Evolutionary conservation across 768 basidiomycete genomes (phyloP).

Genomic region (Collybiopsis confluens): DNA sequence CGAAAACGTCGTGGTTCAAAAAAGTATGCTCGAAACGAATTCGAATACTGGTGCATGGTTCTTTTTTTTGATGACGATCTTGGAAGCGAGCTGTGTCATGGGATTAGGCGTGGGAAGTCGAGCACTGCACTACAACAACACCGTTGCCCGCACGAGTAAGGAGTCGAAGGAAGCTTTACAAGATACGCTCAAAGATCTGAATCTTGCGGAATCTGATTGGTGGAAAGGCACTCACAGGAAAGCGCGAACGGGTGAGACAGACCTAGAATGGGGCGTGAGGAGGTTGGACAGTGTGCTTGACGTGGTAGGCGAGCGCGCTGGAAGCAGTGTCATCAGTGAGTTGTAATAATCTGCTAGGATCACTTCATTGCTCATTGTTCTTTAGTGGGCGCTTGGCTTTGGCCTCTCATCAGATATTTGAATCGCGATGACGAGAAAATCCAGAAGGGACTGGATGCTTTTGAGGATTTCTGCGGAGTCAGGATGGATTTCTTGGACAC

Average conservation of each 20-base stretch:
- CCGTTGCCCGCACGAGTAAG: not conserved
- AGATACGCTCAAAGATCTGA: not conserved
- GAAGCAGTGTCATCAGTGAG: slow-evolving; percentile 43
- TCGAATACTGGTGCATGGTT: slow-evolving; percentile 81
- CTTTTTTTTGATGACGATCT: slow-evolving; percentile 69
- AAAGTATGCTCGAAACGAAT: slow-evolving; percentile 75
- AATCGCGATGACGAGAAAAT: slow-evolving; percentile 4
- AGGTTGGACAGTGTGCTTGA: slow-evolving; percentile 40
- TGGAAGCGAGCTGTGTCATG: slow-evolving; percentile 65
- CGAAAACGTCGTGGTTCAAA: slow-evolving; percentile 62
- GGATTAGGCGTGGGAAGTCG: slow-evolving; percentile 58
- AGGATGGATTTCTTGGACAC: slow-evolving; percentile 1
- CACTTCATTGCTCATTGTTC: not conserved
- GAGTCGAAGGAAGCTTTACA: not conserved
- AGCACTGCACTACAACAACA: slow-evolving; percentile 5
- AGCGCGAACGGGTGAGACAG: slow-evolving; percentile 22
- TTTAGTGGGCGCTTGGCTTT: slow-evolving; percentile 3
- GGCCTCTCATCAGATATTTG: slow-evolving; percentile 5
- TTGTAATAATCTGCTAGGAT: slow-evolving; percentile 9
- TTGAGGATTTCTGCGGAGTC: slow-evolving; percentile 6
- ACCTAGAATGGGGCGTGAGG: slow-evolving; percentile 39
- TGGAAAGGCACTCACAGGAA: slow-evolving; percentile 17
- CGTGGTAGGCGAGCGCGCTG: slow-evolving; percentile 46
- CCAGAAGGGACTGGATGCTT: not conserved
- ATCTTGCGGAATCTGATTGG: not conserved